These are phyloP conservation scores for Aureobasidium sp. DNA, from an alignment of 2,329 filamentous ascomycete genomes.

Conservation along the genomic window DNA sequence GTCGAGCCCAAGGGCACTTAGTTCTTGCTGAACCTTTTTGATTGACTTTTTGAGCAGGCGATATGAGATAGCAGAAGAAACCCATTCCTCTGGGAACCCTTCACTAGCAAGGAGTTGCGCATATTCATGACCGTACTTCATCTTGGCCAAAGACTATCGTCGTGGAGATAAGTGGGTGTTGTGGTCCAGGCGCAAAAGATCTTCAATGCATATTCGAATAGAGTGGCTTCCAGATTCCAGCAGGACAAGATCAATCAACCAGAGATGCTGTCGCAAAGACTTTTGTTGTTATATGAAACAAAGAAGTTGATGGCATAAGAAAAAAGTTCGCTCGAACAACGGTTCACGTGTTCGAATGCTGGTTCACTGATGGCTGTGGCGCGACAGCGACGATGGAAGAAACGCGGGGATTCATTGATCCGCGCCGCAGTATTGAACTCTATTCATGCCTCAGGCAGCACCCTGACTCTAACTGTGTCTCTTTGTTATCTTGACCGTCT, in stretches of 20 bases:
- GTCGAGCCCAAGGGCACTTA: slow-evolving; percentile 76
- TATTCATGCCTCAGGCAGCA: background rate
- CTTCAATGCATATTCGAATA: slow-evolving; percentile 8
- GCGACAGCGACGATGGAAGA: slow-evolving; percentile 10
- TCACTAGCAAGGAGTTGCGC: slow-evolving; percentile 73
- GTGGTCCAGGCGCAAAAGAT: slow-evolving; percentile 13
- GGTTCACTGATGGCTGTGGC: slow-evolving; percentile 8
- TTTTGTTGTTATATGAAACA: background rate
- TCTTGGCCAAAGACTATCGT: slow-evolving; percentile 39
- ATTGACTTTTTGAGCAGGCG: slow-evolving; percentile 90
- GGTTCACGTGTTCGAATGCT: slow-evolving; percentile 12
- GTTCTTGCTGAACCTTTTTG: slow-evolving; percentile 79
- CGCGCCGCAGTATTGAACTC: background rate
- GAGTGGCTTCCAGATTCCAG: background rate
- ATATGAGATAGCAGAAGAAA: slow-evolving; percentile 84
- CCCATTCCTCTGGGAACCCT: slow-evolving; percentile 77
- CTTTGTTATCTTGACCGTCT: too few species aligned
- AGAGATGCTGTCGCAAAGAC: background rate
- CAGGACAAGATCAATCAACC: background rate
- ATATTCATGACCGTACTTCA: slow-evolving; percentile 92
- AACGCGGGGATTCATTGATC: slow-evolving; percentile 11
- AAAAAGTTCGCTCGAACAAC: slow-evolving; percentile 4
- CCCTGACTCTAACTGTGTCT: slow-evolving; percentile 8
- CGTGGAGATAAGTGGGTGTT: background rate
- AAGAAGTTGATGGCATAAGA: background rate